These are phyloP conservation scores for Suillus spraguei DNA, from an alignment of 768 basidiomycete species.

Conservation along the genomic window DNA sequence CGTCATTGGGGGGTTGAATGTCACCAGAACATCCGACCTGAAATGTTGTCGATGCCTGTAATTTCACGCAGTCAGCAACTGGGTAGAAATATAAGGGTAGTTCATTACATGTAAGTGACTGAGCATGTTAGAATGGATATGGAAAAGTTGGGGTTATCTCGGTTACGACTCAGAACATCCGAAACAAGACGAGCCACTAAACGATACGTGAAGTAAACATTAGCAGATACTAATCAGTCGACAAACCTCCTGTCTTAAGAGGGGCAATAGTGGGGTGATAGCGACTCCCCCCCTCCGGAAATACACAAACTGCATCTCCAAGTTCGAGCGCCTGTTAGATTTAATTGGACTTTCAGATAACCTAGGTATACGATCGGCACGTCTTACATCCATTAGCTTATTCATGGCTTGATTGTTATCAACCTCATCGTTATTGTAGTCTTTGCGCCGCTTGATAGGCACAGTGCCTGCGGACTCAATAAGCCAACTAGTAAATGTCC, in stretches of 20 bases:
- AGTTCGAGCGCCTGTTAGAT: conserved; percentile 63
- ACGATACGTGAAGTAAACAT: conserved; percentile 8
- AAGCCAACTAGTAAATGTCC: conserved; percentile 86
- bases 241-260: conserved; percentile 80
- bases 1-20: conserved; percentile 70
- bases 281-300: conserved; percentile 85
- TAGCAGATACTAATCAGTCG: not conserved
- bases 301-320: conserved; percentile 81
- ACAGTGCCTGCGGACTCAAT: conserved; percentile 89
- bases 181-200: conserved; percentile 81
- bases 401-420: conserved; percentile 76
- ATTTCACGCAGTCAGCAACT: conserved; percentile 9
- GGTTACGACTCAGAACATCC: conserved; percentile 73
- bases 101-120: conserved; percentile 72
- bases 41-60: conserved; percentile 83
- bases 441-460: conserved; percentile 78
- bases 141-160: conserved; percentile 67
- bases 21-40: conserved; percentile 85
- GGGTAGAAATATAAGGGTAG: not conserved
- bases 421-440: conserved; percentile 51
- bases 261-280: conserved; percentile 88
- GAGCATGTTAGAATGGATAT: conserved; percentile 75
- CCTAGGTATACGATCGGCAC: conserved; percentile 7
- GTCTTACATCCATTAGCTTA: conserved; percentile 62
- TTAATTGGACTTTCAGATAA: conserved; percentile 14